A percentile compares a stretch with the other conserved stretches of the same genome.
phyloP scores from a whole-genome alignment of 495 filamentous ascomycete genomes.

The Trichoderma parareesei region DNA sequence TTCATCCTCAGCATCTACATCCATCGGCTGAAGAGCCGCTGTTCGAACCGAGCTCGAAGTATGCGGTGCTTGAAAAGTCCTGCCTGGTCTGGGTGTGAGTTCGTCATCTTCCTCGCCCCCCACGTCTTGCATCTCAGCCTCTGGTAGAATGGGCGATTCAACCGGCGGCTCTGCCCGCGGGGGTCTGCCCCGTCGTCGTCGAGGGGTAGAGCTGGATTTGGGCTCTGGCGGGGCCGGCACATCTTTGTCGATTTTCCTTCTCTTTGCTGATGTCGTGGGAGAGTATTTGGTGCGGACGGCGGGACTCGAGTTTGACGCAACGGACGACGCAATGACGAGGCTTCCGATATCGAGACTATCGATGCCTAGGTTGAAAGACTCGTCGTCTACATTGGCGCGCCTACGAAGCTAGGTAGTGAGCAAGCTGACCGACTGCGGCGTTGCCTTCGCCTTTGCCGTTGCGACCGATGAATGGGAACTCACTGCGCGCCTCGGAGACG shows the following conservation, averaged over 20 bases:
- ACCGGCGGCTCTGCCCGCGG: not conserved
- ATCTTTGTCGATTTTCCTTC: not conserved
- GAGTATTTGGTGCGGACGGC: not conserved
- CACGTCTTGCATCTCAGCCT: not conserved
- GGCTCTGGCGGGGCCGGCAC: not conserved
- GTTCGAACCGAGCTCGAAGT: not conserved
- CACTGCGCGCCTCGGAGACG: constrained; percentile 45
- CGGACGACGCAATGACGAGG: constrained; percentile 7
- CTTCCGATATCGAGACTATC: constrained; percentile 18
- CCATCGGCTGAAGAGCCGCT: not conserved
- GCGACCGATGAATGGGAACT: not conserved
- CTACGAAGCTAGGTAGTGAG: constrained; percentile 15
- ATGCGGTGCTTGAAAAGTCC: not conserved
- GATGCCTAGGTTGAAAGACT: constrained; percentile 36
- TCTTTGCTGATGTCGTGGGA: not conserved
- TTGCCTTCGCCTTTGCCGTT: too few relatives aligned
- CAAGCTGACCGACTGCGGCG: not conserved
- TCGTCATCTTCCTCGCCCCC: not conserved
- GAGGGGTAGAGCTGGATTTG: not conserved
- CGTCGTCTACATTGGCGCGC: constrained; percentile 38
- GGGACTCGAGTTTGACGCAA: not conserved
- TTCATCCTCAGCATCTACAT: not conserved
- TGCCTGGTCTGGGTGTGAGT: not conserved
- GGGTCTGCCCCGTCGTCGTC: not conserved
- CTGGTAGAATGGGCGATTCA: not conserved